Percentiles rank a stretch among this genome's conserved stretches.
Conservation (phyloP, 345 rosid genomes). For the Camelina sativa region DNA sequence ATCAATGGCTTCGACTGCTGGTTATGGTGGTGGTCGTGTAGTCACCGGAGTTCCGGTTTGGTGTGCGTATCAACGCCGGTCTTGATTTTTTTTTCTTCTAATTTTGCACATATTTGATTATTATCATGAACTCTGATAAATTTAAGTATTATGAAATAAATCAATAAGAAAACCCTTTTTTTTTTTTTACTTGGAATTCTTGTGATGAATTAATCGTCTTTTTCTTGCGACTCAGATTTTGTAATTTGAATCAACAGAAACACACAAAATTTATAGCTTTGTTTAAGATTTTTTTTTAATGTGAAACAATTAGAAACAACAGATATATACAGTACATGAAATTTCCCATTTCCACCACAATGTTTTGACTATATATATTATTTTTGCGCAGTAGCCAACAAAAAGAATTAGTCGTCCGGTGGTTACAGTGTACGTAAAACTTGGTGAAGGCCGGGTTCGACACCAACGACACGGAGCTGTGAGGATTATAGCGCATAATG, state of each 20-base stretch:
- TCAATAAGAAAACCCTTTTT: background rate
- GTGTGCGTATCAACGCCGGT: conserved; percentile 30
- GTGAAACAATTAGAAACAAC: too few species aligned
- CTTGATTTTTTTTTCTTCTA: conserved; percentile 1
- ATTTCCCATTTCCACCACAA: background rate
- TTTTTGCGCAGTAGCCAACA: background rate
- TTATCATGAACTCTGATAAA: background rate
- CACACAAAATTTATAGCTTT: too few species aligned
- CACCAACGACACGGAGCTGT: background rate
- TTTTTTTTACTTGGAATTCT: background rate
- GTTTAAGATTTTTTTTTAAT: background rate
- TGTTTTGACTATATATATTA: background rate
- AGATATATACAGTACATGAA: too few species aligned
- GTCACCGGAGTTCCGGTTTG: conserved; percentile 61
- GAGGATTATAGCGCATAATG: background rate
- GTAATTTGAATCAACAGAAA: background rate
- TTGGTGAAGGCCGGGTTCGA: background rate
- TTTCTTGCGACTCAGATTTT: background rate
- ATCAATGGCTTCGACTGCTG: conserved; percentile 22
- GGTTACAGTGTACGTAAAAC: background rate
- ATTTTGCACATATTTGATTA: background rate
- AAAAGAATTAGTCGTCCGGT: conserved; percentile 4
- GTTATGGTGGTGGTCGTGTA: conserved; percentile 37
- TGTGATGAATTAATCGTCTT: background rate
- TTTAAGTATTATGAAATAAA: background rate